Percentiles rank a stretch among this genome's conserved stretches.
phyloP scores from a whole-genome alignment of 441 rosid species.

The Erodium moschatum region DNA sequence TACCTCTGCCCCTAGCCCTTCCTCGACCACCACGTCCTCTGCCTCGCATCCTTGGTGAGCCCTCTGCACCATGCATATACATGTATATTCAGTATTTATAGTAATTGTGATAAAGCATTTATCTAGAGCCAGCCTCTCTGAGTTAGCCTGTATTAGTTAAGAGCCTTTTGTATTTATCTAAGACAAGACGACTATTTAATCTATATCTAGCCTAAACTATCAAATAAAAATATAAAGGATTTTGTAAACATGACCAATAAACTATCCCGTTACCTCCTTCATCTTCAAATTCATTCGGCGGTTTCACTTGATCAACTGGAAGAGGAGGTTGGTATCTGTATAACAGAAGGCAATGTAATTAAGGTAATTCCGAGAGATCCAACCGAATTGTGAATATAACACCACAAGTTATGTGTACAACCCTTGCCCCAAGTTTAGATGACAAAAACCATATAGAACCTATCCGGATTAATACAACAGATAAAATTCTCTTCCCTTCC shows the following conservation, averaged over 20 bases:
- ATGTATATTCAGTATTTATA: background rate
- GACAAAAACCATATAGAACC: background rate
- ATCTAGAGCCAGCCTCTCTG: background rate
- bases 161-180: background rate
- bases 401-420: background rate
- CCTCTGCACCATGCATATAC: slow-evolving; percentile 19
- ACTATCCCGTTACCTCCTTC: slow-evolving; percentile 26
- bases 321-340: slow-evolving; percentile 24
- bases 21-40: slow-evolving; percentile 32
- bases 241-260: background rate
- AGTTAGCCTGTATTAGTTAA: background rate
- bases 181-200: background rate
- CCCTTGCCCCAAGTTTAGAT: background rate
- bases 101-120: background rate
- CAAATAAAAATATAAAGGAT: background rate
- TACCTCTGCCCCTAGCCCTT: slow-evolving; percentile 32
- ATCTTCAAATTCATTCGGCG: slow-evolving; percentile 23
- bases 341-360: too few species aligned
- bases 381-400: background rate
- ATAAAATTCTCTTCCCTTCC: background rate
- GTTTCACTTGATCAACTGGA: slow-evolving; percentile 6
- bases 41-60: slow-evolving; percentile 23
- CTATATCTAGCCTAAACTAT: background rate
- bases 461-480: background rate
- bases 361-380: too few species aligned